A percentile compares a stretch with the other conserved stretches of the same genome.
Evolutionary conservation across 2,329 filamentous ascomycete species (phyloP).

Genomic region (Volutella citrinella): DNA sequence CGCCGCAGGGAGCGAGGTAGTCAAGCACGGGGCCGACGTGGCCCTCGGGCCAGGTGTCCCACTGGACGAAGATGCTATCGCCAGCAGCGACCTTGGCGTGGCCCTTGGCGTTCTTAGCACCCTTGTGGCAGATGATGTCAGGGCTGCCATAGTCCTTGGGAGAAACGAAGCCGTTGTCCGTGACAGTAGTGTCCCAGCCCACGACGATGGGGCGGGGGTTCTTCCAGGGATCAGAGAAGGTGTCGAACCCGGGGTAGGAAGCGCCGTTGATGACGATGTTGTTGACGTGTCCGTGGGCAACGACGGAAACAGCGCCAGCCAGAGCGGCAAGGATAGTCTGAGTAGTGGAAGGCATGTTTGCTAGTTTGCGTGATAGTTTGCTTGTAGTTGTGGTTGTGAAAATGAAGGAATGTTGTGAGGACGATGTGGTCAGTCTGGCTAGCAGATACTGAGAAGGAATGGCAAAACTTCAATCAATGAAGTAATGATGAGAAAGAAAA

Average conservation of each 20-base stretch:
- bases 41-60: constrained; percentile 41
- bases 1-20: constrained; percentile 59
- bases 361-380: too few relatives aligned
- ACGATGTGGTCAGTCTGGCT: too few relatives aligned
- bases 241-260: constrained; percentile 21
- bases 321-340: constrained; percentile 25
- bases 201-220: constrained; percentile 19
- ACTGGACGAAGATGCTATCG: constrained; percentile 38
- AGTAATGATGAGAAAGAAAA: constrained; percentile 8
- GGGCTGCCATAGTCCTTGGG: constrained; percentile 34
- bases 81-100: constrained; percentile 39
- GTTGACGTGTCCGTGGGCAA: constrained; percentile 28
- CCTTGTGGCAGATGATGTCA: constrained; percentile 49
- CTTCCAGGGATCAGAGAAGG: constrained; percentile 17
- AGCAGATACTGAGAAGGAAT: constrained; percentile 19
- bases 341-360: constrained; percentile 27
- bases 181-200: constrained; percentile 41
- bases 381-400: constrained; percentile 3
- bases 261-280: constrained; percentile 25
- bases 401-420: constrained; percentile 10
- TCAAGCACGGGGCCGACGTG: constrained; percentile 57
- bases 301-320: constrained; percentile 22
- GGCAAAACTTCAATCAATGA: constrained; percentile 32
- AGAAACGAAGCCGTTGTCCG: constrained; percentile 51
- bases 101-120: constrained; percentile 35